Conservation (phyloP, 2,329 filamentous ascomycete species). For the Monosporascus sp. region DNA sequence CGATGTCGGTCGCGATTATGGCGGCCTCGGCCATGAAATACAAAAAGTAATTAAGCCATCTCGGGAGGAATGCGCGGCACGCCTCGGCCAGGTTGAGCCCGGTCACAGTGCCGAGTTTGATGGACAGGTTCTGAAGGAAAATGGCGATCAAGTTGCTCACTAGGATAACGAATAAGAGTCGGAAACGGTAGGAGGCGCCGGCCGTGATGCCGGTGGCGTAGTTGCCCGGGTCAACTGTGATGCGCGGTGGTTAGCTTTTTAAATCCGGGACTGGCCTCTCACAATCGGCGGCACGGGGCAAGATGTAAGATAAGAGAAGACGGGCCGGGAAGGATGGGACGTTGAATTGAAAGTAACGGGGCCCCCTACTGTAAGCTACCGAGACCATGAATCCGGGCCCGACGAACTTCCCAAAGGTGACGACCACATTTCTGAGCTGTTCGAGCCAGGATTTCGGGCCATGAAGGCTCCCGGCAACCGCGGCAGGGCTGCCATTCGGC, state of each 20-base stretch:
- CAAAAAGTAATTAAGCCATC: slow-evolving; percentile 58
- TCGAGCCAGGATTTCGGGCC: slow-evolving; percentile 10
- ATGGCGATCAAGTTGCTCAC: slow-evolving; percentile 68
- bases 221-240: slow-evolving; percentile 55
- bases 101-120: slow-evolving; percentile 65
- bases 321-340: neutral
- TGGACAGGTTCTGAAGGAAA: slow-evolving; percentile 61
- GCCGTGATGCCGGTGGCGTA: slow-evolving; percentile 67
- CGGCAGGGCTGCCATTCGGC: slow-evolving; percentile 1
- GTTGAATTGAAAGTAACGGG: neutral
- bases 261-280: neutral
- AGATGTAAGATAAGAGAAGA: slow-evolving; percentile 1
- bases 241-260: too few species aligned
- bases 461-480: neutral
- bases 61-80: slow-evolving; percentile 59
- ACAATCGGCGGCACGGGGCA: neutral
- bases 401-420: slow-evolving; percentile 52
- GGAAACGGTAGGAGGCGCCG: slow-evolving; percentile 60
- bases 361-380: slow-evolving; percentile 50
- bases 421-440: slow-evolving; percentile 23
- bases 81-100: slow-evolving; percentile 63
- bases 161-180: slow-evolving; percentile 62
- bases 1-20: slow-evolving; percentile 68
- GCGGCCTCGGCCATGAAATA: slow-evolving; percentile 61
- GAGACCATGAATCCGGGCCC: slow-evolving; percentile 64